Evolutionary conservation across 139 green algal species (phyloP), one percentile per base, ranked within the genome.

Genomic region (Chlorella vulgaris): DNA sequence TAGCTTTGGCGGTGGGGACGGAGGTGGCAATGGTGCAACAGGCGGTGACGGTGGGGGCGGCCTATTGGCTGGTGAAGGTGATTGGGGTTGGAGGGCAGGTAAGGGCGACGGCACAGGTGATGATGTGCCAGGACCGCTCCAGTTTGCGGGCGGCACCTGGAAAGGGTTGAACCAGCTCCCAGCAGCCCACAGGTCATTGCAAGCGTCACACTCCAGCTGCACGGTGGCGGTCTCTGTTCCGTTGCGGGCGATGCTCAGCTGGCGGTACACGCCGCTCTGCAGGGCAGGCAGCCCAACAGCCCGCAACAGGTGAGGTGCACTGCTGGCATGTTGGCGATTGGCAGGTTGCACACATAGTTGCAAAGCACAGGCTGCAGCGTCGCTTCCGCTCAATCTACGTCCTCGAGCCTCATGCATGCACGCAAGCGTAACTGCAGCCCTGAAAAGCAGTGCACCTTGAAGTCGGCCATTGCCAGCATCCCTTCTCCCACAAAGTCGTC

Each of bases 401-500:
- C n/a, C n/a, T n/a, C n/a, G 6, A 6, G 6, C 10, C 58, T n/a
- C 21, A 19, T 29, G 21, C 58, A n/a, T n/a, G 58, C 58, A n/a
- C 8, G 58, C 58, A 19, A 6, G 21, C 10, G 3, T 42, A 60
- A 4, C 7, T 28, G 40, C 4, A 60, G n/a, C n/a, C n/a, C n/a
- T n/a, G n/a, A n/a, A n/a, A 15, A 26, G 31, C 31, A 31, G 19
- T 26, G 24, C 3, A 62, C 42, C n/a, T n/a, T 42, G 74, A 38
- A 81, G 19, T 53, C 62, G 3, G 21, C 62, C 76, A 81, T 81
- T 2, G 8, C 28, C 19, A 81, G 22, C n/a, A 10, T 31, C 10
- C 43, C 63, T 0, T 26, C 18, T 0, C 83, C 83, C 29, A 87
- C 7, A 21, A 67, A 65, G 38, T 87, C 83, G 68, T 87, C 83